phyloP scores from a whole-genome alignment of 768 basidiomycete species.

The Lentinula aciculospora region DNA sequence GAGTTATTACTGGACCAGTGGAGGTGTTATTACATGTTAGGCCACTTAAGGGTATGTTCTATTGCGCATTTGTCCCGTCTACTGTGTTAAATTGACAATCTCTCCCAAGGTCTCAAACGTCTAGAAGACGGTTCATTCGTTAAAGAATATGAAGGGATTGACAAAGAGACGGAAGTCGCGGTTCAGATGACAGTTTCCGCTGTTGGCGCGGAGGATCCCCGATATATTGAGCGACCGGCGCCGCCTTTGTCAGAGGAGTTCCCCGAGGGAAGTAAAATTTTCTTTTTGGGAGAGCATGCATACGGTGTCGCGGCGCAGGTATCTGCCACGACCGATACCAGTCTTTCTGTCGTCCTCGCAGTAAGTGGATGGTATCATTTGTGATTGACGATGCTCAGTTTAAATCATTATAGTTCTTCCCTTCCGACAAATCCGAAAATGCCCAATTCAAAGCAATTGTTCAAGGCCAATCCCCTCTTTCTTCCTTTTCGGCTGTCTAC shows the following conservation, averaged over 20 bases:
- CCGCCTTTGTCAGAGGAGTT: slow-evolving; percentile 85
- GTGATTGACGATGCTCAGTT: background rate
- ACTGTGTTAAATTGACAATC: slow-evolving; percentile 1
- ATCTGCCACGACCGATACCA: slow-evolving; percentile 57
- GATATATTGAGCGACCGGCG: slow-evolving; percentile 75
- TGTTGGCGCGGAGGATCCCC: slow-evolving; percentile 85
- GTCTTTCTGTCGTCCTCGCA: slow-evolving; percentile 82
- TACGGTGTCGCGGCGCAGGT: slow-evolving; percentile 97
- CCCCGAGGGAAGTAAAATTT: slow-evolving; percentile 84
- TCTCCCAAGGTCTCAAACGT: slow-evolving; percentile 70
- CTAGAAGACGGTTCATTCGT: slow-evolving; percentile 86
- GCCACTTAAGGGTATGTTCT: slow-evolving; percentile 74
- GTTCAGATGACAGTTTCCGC: slow-evolving; percentile 80
- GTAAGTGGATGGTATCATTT: slow-evolving; percentile 33
- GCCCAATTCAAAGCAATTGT: slow-evolving; percentile 73
- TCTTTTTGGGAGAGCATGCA: slow-evolving; percentile 92
- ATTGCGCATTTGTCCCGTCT: background rate
- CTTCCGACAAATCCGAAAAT: slow-evolving; percentile 75
- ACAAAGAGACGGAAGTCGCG: slow-evolving; percentile 83
- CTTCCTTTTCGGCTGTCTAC: slow-evolving; percentile 41
- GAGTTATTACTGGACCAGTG: slow-evolving; percentile 77
- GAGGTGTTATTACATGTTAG: slow-evolving; percentile 84
- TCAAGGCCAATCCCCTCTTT: slow-evolving; percentile 19
- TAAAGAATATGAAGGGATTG: slow-evolving; percentile 85
- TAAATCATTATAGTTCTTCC: slow-evolving; percentile 63